Evolutionary conservation across 2,329 filamentous ascomycete species (phyloP), one percentile per base, ranked within the genome.

Genomic region (Claviceps sp.): DNA sequence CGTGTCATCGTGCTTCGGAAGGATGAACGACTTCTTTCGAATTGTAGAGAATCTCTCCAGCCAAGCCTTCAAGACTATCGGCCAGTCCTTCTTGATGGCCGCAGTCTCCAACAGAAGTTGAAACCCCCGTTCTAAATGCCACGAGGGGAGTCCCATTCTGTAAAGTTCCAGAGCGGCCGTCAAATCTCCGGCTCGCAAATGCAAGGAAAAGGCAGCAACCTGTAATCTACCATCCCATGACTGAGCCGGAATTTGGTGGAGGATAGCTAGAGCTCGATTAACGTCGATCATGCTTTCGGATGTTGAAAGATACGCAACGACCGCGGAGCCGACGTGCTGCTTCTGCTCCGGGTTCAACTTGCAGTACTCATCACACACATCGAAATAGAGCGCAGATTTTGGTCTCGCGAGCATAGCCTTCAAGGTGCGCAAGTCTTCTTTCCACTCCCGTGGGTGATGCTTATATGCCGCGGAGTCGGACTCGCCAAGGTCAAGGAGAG

Each of bases 261-360:
- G 75, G 2, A 78, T 53, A 2, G 71, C 65, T 4, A 68, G 60
- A n/a, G 75, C 66, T 51, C 74, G 70, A 58, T 66, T 66, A 1
- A 68, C 69, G 47, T 78, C 73, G 3, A 71, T 61, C 8, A 68
- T 56, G n/a, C 69, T 67, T 5, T 59, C 60, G 3, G 74, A 76
- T 16, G 57, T 63, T 5, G 71, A 64, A 9, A 79, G 66, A 46
- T 72, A 71, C 2, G 63, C 51, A 1, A 77, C 55, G 20, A 77
- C 63, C 2, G 57, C 47, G 2, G 57, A 61, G 2, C 62, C 62
- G 13, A 69, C 55, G 3, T 58, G 56, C 4, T 52, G 45, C 45
- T 64, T 59, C 43, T 67, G 59, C 2, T 59, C 52, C 4, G 61
- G 59, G 17, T 68, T 60, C 16, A 77, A 61, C 6, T 62, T 59